Percentiles rank a stretch among this genome's conserved stretches.
phyloP scores from a whole-genome alignment of 2,329 filamentous ascomycete genomes.

The Chrysoporthe austroafricana region DNA sequence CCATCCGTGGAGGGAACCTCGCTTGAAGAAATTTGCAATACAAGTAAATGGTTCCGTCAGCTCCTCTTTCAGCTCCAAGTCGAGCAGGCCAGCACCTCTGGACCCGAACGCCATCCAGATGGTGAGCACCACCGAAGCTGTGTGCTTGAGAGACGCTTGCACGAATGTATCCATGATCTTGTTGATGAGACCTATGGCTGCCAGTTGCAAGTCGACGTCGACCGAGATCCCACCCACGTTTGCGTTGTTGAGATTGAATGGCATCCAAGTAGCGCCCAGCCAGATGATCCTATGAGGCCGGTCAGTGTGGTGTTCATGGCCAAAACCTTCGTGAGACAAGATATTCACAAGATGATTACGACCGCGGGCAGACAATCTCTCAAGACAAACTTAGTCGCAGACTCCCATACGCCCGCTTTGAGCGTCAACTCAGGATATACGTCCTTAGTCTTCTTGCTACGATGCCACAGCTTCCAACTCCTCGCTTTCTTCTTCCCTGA shows the following conservation, averaged over 20 bases:
- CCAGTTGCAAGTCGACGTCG: slow-evolving; percentile 1
- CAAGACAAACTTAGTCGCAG: not conserved
- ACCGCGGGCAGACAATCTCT: not conserved
- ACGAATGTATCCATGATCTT: not conserved
- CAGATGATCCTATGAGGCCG: not conserved
- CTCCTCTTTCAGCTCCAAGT: slow-evolving; percentile 11
- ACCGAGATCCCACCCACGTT: not conserved
- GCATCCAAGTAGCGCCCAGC: not conserved
- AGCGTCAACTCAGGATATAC: not conserved
- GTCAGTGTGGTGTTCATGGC: not conserved
- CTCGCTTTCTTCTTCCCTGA: not conserved
- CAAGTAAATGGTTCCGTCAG: slow-evolving; percentile 7
- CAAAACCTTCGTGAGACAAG: not conserved
- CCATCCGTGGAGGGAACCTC: not conserved
- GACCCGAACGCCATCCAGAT: slow-evolving; percentile 11
- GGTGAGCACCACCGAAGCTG: slow-evolving; percentile 1
- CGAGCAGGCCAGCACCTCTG: slow-evolving; percentile 10
- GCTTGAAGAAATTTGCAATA: not conserved
- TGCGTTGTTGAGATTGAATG: not conserved
- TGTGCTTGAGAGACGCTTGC: not conserved
- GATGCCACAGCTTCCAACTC: not conserved
- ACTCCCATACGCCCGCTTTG: not conserved
- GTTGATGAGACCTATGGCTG: slow-evolving; percentile 3
- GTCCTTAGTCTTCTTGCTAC: not conserved
- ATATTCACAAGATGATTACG: not conserved